These are phyloP conservation scores for Teratosphaeria gauchensis DNA, from an alignment of 2,329 filamentous ascomycete species.

Conservation along the genomic window DNA sequence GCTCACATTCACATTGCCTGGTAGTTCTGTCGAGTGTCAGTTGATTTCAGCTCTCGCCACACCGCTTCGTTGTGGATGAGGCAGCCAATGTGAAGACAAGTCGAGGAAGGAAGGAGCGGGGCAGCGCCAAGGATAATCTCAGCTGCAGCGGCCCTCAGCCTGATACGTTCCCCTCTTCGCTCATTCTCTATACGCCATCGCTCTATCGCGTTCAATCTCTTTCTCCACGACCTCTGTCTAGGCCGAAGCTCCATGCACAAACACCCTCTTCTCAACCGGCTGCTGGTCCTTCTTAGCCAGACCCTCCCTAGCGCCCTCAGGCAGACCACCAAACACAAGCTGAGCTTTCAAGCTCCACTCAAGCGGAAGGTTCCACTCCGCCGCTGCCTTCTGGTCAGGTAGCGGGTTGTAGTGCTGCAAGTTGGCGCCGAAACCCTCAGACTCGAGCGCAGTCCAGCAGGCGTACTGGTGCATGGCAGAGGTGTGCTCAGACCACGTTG, in stretches of 20 bases:
- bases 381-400: conserved; percentile 61
- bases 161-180: not conserved
- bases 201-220: not conserved
- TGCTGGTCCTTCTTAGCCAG: conserved; percentile 19
- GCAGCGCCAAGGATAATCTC: not conserved
- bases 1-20: not conserved
- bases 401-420: conserved; percentile 91
- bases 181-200: not conserved
- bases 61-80: not conserved
- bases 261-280: conserved; percentile 21
- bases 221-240: not conserved
- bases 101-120: not conserved
- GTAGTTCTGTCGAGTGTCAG: not conserved
- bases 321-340: conserved; percentile 57
- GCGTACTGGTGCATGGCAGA: conserved; percentile 74
- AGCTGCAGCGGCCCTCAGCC: not conserved
- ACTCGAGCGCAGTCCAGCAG: conserved; percentile 72
- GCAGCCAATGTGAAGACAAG: not conserved
- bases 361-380: conserved; percentile 59
- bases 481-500: conserved; percentile 62
- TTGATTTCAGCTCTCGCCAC: too few relatives aligned
- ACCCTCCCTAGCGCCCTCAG: conserved; percentile 36
- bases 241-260: conserved; percentile 18
- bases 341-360: conserved; percentile 73
- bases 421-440: conserved; percentile 77